Base-by-base conservation (phyloP, 2,329 filamentous ascomycete species). In the Xylariaceae sp. region DNA sequence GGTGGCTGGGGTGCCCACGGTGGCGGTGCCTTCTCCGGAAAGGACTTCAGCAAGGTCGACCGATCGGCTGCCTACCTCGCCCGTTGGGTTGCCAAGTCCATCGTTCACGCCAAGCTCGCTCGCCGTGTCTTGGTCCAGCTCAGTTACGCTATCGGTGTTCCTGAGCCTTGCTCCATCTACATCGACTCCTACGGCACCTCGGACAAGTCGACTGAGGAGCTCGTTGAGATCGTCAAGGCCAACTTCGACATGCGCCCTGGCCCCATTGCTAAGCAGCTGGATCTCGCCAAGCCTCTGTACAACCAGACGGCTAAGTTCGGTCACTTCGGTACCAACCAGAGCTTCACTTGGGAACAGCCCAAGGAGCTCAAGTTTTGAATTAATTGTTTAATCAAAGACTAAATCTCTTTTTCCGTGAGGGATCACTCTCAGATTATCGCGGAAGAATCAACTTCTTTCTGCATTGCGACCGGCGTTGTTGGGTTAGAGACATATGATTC, bases 11-110 rank as follows among this genome's bases (percentile, higher is more conserved):
- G 93, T 77, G 93, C 93, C 63, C 93, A 98, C 81, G 93, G 93
- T 80, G 93, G 93, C 80, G 93, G 93, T 86, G 93, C 93, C 72
- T 98, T 98, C 87, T 97, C 93, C 64, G 93, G 93, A 66, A 98
- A 98, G 86, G 93, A 98, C 73, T 98, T 96, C 84, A 96, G 90
- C 82, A 98, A 98, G 83, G 93, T 98, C 74, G 93, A 98, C 70
- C 88, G 93, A 64, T 97, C 93, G 43, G 93, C 93, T 58, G 93
- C 93, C 66, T 98, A 98, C 77, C 84, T 97, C 61, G 91, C 82
- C 60, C 90, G 93, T 70, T 98, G 93, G 93, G 91, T 98, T 71
- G 93, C 93, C 76, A 98, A 98, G 83, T 98, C 93, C 34, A 82
- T 98, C 56, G 88, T 98, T 61, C 75, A 83, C 64, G 87, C 92